phyloP scores from a whole-genome alignment of 768 basidiomycete genomes.

The Gyrodon lividus region DNA sequence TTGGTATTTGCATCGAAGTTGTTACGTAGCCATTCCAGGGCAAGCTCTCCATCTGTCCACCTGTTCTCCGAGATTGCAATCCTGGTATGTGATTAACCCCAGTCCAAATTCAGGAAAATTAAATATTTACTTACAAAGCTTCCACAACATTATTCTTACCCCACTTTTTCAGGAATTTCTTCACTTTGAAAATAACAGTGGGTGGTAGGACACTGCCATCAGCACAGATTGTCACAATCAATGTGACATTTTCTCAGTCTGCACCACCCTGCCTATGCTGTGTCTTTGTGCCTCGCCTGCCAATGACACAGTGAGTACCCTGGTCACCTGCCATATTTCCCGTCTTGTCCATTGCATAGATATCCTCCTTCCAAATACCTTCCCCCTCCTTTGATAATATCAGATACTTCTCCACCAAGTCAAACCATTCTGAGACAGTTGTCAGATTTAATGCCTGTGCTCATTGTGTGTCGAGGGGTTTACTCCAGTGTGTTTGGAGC shows the following conservation, averaged over 20 bases:
- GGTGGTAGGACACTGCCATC: conserved; percentile 35
- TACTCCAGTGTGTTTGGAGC: conserved; percentile 35
- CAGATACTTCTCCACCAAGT: conserved; percentile 29
- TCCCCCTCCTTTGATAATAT: not conserved
- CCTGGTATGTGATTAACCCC: not conserved
- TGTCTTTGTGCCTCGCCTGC: conserved; percentile 15
- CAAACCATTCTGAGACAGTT: conserved; percentile 33
- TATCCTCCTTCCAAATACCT: not conserved
- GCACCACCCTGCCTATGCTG: conserved; percentile 35
- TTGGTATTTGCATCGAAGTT: conserved; percentile 35
- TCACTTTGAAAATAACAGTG: conserved; percentile 39
- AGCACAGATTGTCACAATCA: conserved; percentile 30
- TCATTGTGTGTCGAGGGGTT: conserved; percentile 30
- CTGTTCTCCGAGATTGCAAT: conserved; percentile 21
- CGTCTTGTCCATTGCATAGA: conserved; percentile 40
- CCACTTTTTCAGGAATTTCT: conserved; percentile 33
- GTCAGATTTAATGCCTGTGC: conserved; percentile 30
- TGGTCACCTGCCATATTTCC: not conserved
- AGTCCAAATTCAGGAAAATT: too few relatives aligned
- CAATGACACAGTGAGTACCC: conserved; percentile 12
- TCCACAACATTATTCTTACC: conserved; percentile 35
- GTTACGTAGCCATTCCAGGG: conserved; percentile 15
- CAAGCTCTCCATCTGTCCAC: conserved; percentile 20
- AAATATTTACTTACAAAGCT: conserved; percentile 33
- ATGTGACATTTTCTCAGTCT: conserved; percentile 31